Evolutionary conservation across 2,329 filamentous ascomycete genomes (phyloP), one percentile per base, ranked within the genome.

Genomic region (Xylariaceae sp.): DNA sequence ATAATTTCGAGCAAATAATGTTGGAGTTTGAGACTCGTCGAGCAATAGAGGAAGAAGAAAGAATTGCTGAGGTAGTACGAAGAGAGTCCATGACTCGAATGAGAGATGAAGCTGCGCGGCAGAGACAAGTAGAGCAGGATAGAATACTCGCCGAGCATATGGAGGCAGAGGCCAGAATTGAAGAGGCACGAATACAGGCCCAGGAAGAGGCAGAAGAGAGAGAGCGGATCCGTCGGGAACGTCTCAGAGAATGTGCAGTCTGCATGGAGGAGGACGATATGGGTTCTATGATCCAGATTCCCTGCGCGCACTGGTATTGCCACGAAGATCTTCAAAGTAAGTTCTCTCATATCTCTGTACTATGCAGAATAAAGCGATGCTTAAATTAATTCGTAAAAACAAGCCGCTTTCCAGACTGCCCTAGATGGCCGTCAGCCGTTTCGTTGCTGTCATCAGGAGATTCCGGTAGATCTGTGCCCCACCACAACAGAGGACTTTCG

Each of bases 301-400:
- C 46, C 24, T 56, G 53, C 46, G 24, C 7, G 19, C 53, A 56
- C 26, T 56, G 53, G 53, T 56, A 51, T 40, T 56, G 53, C 31
- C 24, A 21, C 33, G 40, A 41, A 34, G 46, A 51, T 51, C 46
- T 51, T 34, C 39, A 51, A 21, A 51, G 53, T 56, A 56, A 39
- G 53, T 46, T 34, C 33, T 45, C 46, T 28, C 19, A 28, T 46
- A 51, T 17, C n/a, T 44, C 28, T 44, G 6, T 43, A 36, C 29
- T 26, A 23, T 36, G 16, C 23, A 4, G 34, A 36, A 43, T 29
- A 12, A 52, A 37, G 3, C 6, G n/a, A 37, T 37, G 21, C 40
- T 37, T 37, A 12, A 16, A 52, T 29, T 36, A 28, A 52, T 39
- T 28, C 21, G 12, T 44, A 44, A 41, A 29, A 23, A 19, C 26